Base-by-base conservation (phyloP, 352 stramenopile genomes). In the Globisporangium irregulare region DNA sequence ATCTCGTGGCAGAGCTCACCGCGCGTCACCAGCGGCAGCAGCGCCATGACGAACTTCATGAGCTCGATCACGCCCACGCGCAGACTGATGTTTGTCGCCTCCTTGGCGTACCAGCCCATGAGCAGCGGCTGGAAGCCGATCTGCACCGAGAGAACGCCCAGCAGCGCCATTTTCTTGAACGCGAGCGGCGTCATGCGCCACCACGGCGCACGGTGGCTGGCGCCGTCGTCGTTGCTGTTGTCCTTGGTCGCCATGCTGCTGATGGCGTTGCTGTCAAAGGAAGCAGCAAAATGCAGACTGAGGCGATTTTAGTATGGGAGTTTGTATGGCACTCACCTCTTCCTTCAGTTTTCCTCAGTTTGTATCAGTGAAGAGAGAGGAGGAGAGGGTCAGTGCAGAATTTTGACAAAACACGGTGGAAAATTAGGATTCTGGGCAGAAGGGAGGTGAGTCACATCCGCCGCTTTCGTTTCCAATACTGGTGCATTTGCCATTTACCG, bases 91-190 rank as follows among this genome's bases (percentile, higher is more conserved):
- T 92, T 80, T 3, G 72, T 74, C 1, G 82, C 78, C 50, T 89
- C 76, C 9, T 69, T 78, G 20, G 80, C 82, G 73, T 84, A 95
- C 82, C 82, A 91, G 41, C 78, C 75, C 80, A 92, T 92, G 65
- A 93, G 79, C 70, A 92, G 72, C 38, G 86, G 87, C 67, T 95
- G 84, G 57, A 88, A 80, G 29, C 87, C 87, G 46, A 95, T 88
- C 69, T 93, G 86, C 48, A 91, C 65, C 55, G 84, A 83, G 25
- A 93, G 73, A 34, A 92, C 74, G 43, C 81, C 66, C 60, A 93
- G 73, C 70, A 95, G 73, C 71, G 72, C 66, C 59, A 75, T 61
- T 74, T 92, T 88, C 60, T 73, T 80, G n/a, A 80, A 43, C 64
- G 76, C 76, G 14, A 82, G 66, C 64, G 76, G 76, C 63, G 70